phyloP scores from a whole-genome alignment of 23 red algal species.

The Agarophyton chilense region DNA sequence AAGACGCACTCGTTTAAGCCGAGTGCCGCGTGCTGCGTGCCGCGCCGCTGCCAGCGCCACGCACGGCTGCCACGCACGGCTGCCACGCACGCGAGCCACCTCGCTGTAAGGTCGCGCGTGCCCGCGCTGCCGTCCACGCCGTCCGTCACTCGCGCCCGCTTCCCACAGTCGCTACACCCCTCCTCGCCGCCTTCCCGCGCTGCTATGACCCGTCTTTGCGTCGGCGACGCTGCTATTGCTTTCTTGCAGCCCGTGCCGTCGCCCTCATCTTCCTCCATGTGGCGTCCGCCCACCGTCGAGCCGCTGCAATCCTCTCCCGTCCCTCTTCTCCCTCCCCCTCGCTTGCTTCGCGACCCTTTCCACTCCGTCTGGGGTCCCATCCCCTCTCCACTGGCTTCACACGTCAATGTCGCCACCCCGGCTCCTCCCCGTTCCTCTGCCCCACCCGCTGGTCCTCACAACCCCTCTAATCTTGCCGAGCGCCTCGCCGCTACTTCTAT shows the following conservation, averaged over 20 bases:
- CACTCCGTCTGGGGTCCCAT: slow-evolving; percentile 10
- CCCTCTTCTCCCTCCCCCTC: slow-evolving; percentile 19
- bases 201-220: not conserved
- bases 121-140: not conserved
- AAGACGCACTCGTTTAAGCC: not conserved
- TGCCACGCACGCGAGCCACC: slow-evolving; percentile 11
- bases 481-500: not conserved
- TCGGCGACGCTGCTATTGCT: not conserved
- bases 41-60: slow-evolving; percentile 34
- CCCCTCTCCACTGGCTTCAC: not conserved
- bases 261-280: slow-evolving; percentile 2
- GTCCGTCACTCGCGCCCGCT: slow-evolving; percentile 1
- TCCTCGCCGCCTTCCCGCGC: not conserved
- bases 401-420: slow-evolving; percentile 6
- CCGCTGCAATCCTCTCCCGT: slow-evolving; percentile 14
- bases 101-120: slow-evolving; percentile 28
- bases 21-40: too few species aligned
- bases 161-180: not conserved
- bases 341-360: slow-evolving; percentile 14
- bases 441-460: not conserved
- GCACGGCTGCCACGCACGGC: slow-evolving; percentile 12
- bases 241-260: not conserved
- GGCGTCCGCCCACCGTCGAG: slow-evolving; percentile 15
- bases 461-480: slow-evolving; percentile 5
- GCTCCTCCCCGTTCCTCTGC: not conserved